Evolutionary conservation across 2,329 filamentous ascomycete genomes (phyloP), one percentile per base, ranked within the genome.

Genomic region (Epichloe uncinata): DNA sequence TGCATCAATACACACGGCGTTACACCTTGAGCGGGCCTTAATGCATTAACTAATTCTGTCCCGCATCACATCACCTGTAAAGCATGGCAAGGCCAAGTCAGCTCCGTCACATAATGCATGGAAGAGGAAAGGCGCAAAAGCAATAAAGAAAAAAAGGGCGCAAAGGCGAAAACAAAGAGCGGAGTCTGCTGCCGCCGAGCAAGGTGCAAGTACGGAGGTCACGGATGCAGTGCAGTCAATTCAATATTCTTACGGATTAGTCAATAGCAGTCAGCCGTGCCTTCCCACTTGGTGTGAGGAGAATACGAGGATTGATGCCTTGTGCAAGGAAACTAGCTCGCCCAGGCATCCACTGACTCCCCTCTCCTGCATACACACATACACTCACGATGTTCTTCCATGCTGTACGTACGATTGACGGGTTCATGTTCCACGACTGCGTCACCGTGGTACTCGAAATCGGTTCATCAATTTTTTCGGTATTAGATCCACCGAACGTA

Each of bases 251-350:
- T 18, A 18, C 18, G 18, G 18, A 18, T 30, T 8, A 30, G 30
- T 12, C 16, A 12, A 7, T 18, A 6, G 26, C n/a, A 18, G 47
- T 34, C 16, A 18, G 40, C 42, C 35, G 45, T 38, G 37, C 45
- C 50, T 51, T 48, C 45, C 49, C 42, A 43, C 45, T 41, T 34
- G 12, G 38, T 47, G 22, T 41, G 42, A 15, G 35, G 16, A 26
- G 45, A 51, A 51, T 51, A 51, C 50, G 50, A 48, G 42, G n/a
- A 36, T 15, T 26, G 26, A 40, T 30, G 42, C 34, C 36, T 42
- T 45, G 26, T 45, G 7, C 42, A 20, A 47, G 37, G 7, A n/a
- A 38, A 20, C 30, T n/a, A 42, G 37, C 36, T 12, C 16, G 20
- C 18, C 18, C 20, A 30, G 12, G 30, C 22, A 44, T 38, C 41